Conservation (phyloP, 2,329 filamentous ascomycete species). For the Hymenoscyphus scutula region DNA sequence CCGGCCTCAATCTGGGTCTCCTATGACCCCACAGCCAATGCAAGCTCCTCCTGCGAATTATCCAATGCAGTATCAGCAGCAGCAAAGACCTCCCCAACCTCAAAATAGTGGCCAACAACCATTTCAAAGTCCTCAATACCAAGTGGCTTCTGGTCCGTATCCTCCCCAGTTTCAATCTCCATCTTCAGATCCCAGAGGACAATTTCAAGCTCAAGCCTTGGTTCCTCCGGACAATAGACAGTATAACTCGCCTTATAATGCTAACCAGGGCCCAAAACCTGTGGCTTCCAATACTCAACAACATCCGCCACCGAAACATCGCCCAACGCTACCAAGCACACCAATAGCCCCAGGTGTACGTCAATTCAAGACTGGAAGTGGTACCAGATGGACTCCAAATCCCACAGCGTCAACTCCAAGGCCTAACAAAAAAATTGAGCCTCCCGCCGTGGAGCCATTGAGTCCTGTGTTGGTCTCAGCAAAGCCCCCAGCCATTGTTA, state of each 20-base stretch:
- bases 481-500: conserved; percentile 33
- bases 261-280: conserved; percentile 26
- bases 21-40: conserved; percentile 27
- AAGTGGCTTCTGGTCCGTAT: conserved; percentile 19
- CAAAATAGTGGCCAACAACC: conserved; percentile 25
- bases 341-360: conserved; percentile 23
- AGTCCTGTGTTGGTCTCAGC: conserved; percentile 50
- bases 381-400: conserved; percentile 58
- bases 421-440: conserved; percentile 43
- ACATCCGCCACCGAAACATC: conserved; percentile 17
- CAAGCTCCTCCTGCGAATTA: conserved; percentile 19
- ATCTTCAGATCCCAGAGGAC: conserved; percentile 23
- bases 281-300: conserved; percentile 11
- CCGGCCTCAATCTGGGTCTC: conserved; percentile 31
- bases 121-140: conserved; percentile 21
- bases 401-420: conserved; percentile 58
- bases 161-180: conserved; percentile 19
- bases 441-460: conserved; percentile 57
- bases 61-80: conserved; percentile 21
- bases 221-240: conserved; percentile 30
- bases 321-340: conserved; percentile 29
- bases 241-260: conserved; percentile 37
- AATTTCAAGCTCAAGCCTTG: conserved; percentile 26
- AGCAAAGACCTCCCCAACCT: conserved; percentile 20
- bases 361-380: conserved; percentile 36